Base-by-base conservation (phyloP, 2,329 filamentous ascomycete genomes). In the Dryadomyces sulphureus region DNA sequence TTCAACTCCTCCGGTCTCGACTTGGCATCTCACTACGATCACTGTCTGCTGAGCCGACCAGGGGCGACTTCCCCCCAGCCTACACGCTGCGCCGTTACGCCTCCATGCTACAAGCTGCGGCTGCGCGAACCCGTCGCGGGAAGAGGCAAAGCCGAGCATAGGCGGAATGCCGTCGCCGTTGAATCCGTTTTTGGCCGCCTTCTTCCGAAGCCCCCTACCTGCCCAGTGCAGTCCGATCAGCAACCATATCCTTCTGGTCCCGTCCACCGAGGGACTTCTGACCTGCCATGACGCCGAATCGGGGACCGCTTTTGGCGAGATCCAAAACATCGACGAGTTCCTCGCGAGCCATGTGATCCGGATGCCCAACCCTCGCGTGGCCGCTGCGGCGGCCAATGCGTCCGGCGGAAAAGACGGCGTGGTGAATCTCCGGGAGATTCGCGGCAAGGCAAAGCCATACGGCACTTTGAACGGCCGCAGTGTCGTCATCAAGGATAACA, bases 161-260 rank as follows among this genome's bases (percentile, higher is more conserved):
- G 35, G 40, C 45, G 48, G 43, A 21, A 54, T 54, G 52, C 50
- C 52, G 42, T 17, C 44, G 12, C 87, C 92, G 71, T 76, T 96
- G 80, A 98, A 98, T 69, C 92, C 92, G 64, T 96, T 95, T 69
- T 76, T 98, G 65, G 82, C 85, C 73, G 88, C 90, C 74, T 96
- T 98, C 79, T 95, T 95, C 76, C 88, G 87, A 72, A 96, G 88
- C 77, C 80, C 86, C 64, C 76, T 95, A 61, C 83, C 84, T 56
- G 72, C 83, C 58, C 90, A 96, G 79, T 96, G 92, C 72, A 78
- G 81, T 52, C 89, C 92, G 46, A 76, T 88, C 53, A 84, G 92
- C 64, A 86, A 94, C 63, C 86, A 96, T 71, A 79, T 98, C 57
- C 77, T 98, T 47, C 81, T 98, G 44, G 90, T 96, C 34, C 92